These are phyloP conservation scores for Boletus sp. DNA, from an alignment of 768 basidiomycete species.

Conservation along the genomic window DNA sequence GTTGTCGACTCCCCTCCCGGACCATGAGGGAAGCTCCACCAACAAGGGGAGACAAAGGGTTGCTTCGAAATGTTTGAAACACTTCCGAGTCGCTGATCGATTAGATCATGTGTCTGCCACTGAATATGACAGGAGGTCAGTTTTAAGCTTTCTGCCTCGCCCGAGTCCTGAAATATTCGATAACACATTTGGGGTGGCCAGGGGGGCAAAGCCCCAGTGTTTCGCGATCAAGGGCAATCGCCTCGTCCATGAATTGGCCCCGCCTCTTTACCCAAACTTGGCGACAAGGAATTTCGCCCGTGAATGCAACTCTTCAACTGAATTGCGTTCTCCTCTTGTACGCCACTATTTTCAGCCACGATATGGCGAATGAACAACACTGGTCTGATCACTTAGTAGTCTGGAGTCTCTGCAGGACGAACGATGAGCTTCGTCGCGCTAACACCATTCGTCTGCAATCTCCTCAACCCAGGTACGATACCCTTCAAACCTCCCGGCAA, in stretches of 20 bases:
- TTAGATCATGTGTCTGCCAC: too few relatives aligned
- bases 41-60: too few relatives aligned
- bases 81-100: too few relatives aligned
- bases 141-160: not conserved
- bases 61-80: too few relatives aligned
- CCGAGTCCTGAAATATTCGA: not conserved
- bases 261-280: too few relatives aligned
- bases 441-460: constrained; percentile 27
- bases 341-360: not conserved
- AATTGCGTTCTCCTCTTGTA: not conserved
- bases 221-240: too few relatives aligned
- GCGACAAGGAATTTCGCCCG: too few relatives aligned
- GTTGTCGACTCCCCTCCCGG: too few relatives aligned
- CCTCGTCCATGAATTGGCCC: too few relatives aligned
- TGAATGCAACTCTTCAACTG: too few relatives aligned
- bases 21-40: too few relatives aligned
- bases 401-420: constrained; percentile 12
- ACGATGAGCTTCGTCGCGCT: constrained; percentile 42
- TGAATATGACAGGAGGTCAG: not conserved
- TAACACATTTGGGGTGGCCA: not conserved
- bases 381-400: not conserved
- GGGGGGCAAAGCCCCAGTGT: too few relatives aligned
- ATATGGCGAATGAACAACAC: not conserved
- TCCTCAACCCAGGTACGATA: constrained; percentile 31
- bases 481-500: constrained; percentile 36